These are phyloP conservation scores for Plasmodium malariae DNA, from an alignment of 169 alveolate species.

Conservation along the genomic window DNA sequence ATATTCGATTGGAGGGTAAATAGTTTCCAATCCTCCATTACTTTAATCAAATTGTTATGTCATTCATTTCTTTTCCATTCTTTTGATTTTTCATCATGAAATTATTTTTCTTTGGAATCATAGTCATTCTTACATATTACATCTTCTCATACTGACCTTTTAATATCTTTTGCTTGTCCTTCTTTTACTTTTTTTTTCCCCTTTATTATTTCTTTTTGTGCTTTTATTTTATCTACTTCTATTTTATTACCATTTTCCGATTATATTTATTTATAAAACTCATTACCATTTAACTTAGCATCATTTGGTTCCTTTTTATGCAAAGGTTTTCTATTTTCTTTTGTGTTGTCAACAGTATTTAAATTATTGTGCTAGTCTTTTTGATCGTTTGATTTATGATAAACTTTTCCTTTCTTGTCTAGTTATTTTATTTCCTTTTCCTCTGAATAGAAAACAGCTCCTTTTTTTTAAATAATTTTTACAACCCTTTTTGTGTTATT, in stretches of 20 bases:
- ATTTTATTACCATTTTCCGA: neutral
- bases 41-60: neutral
- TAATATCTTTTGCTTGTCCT: neutral
- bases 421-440: neutral
- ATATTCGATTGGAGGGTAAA: neutral
- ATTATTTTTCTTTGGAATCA: neutral
- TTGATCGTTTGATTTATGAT: neutral
- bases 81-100: conserved; percentile 4
- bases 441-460: neutral
- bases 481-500: neutral
- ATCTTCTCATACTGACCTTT: neutral
- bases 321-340: neutral
- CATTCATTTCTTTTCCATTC: conserved; percentile 11
- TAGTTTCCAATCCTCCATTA: conserved; percentile 5
- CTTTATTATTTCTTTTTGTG: neutral
- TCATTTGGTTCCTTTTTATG: neutral
- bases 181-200: neutral
- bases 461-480: neutral
- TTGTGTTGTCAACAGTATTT: neutral
- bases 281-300: neutral
- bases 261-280: no score
- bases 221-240: neutral
- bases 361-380: neutral
- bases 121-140: neutral
- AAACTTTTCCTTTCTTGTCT: neutral